A percentile compares a stretch with the other conserved stretches of the same genome.
Conservation (phyloP, 495 filamentous ascomycete species). For the Hyphodiscus hymeniophilus region DNA sequence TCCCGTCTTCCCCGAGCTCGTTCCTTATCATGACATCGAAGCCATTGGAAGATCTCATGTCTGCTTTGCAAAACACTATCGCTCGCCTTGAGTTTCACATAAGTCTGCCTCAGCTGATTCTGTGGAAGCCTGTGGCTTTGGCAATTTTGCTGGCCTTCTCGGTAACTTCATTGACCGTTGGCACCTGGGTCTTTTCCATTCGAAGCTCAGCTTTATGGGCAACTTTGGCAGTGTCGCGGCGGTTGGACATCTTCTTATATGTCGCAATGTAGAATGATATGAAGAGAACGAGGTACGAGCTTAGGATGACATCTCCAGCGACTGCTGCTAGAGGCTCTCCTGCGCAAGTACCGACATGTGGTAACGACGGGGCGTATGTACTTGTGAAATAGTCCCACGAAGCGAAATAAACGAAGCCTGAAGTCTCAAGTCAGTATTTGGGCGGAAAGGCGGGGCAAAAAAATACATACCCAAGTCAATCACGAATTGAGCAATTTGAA, state of each 20-base stretch:
- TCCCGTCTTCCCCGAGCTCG: too few relatives aligned
- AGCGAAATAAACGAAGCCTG: conserved; percentile 80
- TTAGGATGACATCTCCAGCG: conserved; percentile 83
- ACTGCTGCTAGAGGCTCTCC: conserved; percentile 97
- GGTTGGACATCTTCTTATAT: conserved; percentile 96
- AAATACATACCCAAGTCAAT: conserved; percentile 62
- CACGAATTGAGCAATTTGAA: conserved; percentile 77
- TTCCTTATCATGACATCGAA: too few relatives aligned
- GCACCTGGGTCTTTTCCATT: conserved; percentile 9
- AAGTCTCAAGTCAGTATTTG: conserved; percentile 31
- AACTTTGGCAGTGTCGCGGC: conserved; percentile 1
- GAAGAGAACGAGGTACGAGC: conserved; percentile 93
- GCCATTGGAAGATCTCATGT: too few relatives aligned
- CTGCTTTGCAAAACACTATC: too few relatives aligned
- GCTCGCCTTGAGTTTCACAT: too few relatives aligned
- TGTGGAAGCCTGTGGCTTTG: conserved; percentile 6
- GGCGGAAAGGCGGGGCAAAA: background rate
- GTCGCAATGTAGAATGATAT: conserved; percentile 98
- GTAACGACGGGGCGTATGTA: conserved; percentile 80
- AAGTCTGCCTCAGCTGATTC: too few relatives aligned
- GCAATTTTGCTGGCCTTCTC: conserved; percentile 1
- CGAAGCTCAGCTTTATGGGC: conserved; percentile 2
- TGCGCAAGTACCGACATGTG: conserved; percentile 76
- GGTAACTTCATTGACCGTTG: conserved; percentile 1
- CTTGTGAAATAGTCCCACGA: conserved; percentile 92